Percentiles rank a stretch among this genome's conserved stretches.
Evolutionary conservation across 257 asterid species (phyloP).

Genomic region (Plantago ovata): DNA sequence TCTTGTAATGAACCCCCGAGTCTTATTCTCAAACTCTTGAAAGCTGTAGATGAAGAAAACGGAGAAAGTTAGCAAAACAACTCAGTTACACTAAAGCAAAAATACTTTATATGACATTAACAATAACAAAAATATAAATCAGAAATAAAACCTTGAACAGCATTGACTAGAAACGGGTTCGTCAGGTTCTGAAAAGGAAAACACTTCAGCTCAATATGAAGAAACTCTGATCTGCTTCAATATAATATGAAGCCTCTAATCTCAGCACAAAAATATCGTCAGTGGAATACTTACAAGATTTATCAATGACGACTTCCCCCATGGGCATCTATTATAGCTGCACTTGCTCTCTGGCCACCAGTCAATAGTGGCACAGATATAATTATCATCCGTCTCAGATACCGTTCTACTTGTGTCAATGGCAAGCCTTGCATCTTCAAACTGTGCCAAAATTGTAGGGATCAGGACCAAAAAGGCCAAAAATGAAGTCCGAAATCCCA

Average conservation of each 20-base stretch:
- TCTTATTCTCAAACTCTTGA: conserved; percentile 71
- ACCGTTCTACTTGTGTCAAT: conserved; percentile 45
- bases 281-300: conserved; percentile 54
- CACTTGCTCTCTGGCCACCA: conserved; percentile 99
- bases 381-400: conserved; percentile 68
- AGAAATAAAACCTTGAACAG: conserved; percentile 54
- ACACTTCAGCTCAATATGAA: no score
- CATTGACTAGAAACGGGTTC: conserved; percentile 67
- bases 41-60: conserved; percentile 47
- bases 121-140: conserved; percentile 1
- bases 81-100: background rate
- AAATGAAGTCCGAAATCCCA: conserved; percentile 42
- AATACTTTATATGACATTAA: conserved; percentile 7
- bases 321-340: conserved; percentile 73
- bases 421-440: conserved; percentile 41
- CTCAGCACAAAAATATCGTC: background rate
- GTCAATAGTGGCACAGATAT: conserved; percentile 85
- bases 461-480: conserved; percentile 41
- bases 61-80: conserved; percentile 9
- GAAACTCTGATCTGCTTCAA: no score
- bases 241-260: background rate
- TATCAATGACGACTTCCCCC: conserved; percentile 70
- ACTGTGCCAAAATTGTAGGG: conserved; percentile 45
- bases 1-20: conserved; percentile 98
- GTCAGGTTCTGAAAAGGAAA: conserved; percentile 58